Evolutionary conservation across 441 rosid species (phyloP).

Genomic region (Brassica balearica): DNA sequence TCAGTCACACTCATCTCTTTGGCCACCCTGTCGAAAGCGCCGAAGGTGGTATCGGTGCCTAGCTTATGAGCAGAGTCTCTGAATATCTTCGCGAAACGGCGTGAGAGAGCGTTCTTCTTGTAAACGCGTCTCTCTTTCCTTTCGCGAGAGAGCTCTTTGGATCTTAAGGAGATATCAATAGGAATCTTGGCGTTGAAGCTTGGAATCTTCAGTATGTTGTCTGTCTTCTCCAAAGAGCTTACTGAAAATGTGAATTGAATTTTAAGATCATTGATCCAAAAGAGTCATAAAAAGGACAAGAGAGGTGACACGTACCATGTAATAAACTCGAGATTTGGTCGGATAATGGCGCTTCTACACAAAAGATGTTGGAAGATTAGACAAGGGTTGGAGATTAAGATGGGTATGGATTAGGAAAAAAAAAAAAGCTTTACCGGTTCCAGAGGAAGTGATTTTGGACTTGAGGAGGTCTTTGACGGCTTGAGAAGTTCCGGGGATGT

Average conservation of each 20-base stretch:
- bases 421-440: neutral
- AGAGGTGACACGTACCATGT: conserved; percentile 32
- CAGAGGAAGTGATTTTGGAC: conserved; percentile 6
- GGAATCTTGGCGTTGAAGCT: conserved; percentile 44
- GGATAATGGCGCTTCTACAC: conserved; percentile 30
- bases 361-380: neutral
- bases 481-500: conserved; percentile 44
- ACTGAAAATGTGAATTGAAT: conserved; percentile 32
- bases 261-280: neutral
- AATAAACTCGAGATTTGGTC: conserved; percentile 32
- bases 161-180: conserved; percentile 31
- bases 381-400: neutral
- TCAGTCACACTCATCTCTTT: conserved; percentile 65
- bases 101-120: conserved; percentile 46
- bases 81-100: conserved; percentile 49
- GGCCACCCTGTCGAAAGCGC: conserved; percentile 58
- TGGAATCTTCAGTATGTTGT: conserved; percentile 48
- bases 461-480: conserved; percentile 35
- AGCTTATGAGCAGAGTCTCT: conserved; percentile 52
- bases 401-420: neutral
- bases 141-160: conserved; percentile 59
- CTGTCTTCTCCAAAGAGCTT: conserved; percentile 17
- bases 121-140: conserved; percentile 66
- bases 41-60: conserved; percentile 55
- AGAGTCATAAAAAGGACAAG: neutral